Base-by-base conservation (phyloP, 805 yeast species). In the Yamadazyma laniorum region DNA sequence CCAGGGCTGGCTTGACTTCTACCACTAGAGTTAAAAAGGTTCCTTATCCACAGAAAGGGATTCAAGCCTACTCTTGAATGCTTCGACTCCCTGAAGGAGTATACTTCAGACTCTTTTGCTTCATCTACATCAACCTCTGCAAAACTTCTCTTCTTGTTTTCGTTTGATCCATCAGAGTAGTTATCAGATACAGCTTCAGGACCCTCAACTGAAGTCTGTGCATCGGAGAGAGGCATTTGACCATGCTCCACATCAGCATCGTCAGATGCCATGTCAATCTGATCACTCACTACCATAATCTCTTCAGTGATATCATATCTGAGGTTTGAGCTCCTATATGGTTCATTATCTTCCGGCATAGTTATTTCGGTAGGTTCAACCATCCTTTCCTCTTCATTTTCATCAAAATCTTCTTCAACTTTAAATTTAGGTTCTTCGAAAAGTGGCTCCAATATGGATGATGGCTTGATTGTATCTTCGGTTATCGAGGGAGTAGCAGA, bases 251-350 rank as follows among this genome's bases (percentile, higher is more conserved):
- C n/a, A n/a, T n/a, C n/a, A n/a, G n/a, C n/a, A n/a, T n/a, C n/a
- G n/a, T n/a, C n/a, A n/a, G n/a, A n/a, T n/a, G n/a, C n/a, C n/a
- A n/a, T n/a, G n/a, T n/a, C n/a, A n/a, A n/a, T n/a, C n/a, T n/a
- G n/a, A n/a, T n/a, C n/a, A n/a, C n/a, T n/a, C n/a, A 50, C 49
- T 35, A 43, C 43, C 39, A 45, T 11, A 35, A 36, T 42, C 23
- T 40, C 40, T 42, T 44, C 52, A n/a, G 51, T 49, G 3, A 44
- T 38, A 17, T 38, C 42, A 19, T 33, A 18, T 25, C 33, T 38
- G 4, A 38, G 17, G 6, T 22, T 25, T 11, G 42, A 38, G 6
- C 42, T 34, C 4, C 19, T 28, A 6, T 25, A 18, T 29, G 14
- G n/a, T n/a, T 18, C 13, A 15, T 4, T 21, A 6, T 37, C 37